Percentiles rank a stretch among this genome's conserved stretches.
These are phyloP conservation scores for Emericellopsis cladophorae DNA, from an alignment of 2,329 filamentous ascomycete genomes.

Conservation along the genomic window DNA sequence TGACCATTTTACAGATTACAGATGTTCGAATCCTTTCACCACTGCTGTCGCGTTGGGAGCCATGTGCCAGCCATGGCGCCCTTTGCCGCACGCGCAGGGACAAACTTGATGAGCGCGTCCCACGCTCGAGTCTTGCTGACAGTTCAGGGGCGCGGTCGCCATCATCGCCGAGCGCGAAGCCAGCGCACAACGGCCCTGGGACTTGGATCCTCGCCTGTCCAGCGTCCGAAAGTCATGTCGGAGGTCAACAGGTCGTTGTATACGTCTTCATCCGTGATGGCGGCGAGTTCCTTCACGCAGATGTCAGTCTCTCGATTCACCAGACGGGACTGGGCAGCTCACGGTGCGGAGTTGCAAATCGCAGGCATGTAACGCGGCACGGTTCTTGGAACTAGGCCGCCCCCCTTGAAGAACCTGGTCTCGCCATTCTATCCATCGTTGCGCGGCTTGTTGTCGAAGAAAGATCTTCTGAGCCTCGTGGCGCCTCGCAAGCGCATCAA, in stretches of 20 bases:
- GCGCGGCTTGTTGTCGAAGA: conserved; percentile 45
- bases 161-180: conserved; percentile 19
- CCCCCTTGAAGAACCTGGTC: conserved; percentile 38
- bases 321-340: conserved; percentile 14
- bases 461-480: conserved; percentile 56
- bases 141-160: neutral
- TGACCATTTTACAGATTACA: too few species aligned
- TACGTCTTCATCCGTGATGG: conserved; percentile 45
- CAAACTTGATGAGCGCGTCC: too few species aligned
- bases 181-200: conserved; percentile 45
- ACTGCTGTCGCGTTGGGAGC: too few species aligned
- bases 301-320: neutral
- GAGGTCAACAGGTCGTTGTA: conserved; percentile 41
- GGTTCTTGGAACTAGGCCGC: conserved; percentile 31
- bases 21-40: too few species aligned
- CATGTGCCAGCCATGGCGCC: too few species aligned
- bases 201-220: conserved; percentile 50
- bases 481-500: conserved; percentile 48
- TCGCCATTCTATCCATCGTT: conserved; percentile 45
- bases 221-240: conserved; percentile 44
- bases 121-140: too few species aligned
- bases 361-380: conserved; percentile 35
- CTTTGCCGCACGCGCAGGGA: too few species aligned
- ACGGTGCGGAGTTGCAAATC: conserved; percentile 46
- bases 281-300: conserved; percentile 35